phyloP scores from a whole-genome alignment of 192 early-diverging fungal species.

The Blastocladiella britannica region DNA sequence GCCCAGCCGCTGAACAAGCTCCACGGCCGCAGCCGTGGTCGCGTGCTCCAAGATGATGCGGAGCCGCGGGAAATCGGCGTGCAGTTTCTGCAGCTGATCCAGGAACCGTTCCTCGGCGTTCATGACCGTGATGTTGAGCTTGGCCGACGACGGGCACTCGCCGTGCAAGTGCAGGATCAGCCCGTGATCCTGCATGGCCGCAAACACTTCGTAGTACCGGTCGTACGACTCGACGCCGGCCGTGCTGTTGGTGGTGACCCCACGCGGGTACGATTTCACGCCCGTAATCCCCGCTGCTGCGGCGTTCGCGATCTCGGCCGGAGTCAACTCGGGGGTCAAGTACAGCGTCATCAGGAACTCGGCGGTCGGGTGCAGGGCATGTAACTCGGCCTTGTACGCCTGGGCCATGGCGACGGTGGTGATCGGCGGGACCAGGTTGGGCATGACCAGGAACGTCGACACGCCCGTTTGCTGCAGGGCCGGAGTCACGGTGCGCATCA shows the following conservation, averaged over 20 bases:
- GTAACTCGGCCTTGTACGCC: slow-evolving; percentile 56
- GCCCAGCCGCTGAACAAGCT: slow-evolving; percentile 73
- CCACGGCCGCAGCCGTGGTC: slow-evolving; percentile 80
- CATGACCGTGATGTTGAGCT: slow-evolving; percentile 73
- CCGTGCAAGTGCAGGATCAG: slow-evolving; percentile 93
- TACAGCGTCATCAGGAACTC: slow-evolving; percentile 88
- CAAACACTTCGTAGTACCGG: slow-evolving; percentile 76
- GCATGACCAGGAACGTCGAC: slow-evolving; percentile 81
- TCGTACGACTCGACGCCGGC: slow-evolving; percentile 75
- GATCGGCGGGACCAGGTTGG: slow-evolving; percentile 82
- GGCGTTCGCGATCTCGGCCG: slow-evolving; percentile 72
- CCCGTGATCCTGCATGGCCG: slow-evolving; percentile 80
- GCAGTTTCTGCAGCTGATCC: slow-evolving; percentile 60
- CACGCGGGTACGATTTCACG: slow-evolving; percentile 83
- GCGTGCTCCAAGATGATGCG: slow-evolving; percentile 95
- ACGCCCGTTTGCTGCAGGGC: slow-evolving; percentile 58
- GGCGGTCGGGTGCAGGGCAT: slow-evolving; percentile 61
- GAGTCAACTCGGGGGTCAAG: slow-evolving; percentile 64
- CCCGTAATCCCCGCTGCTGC: slow-evolving; percentile 57
- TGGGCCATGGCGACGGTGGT: slow-evolving; percentile 69
- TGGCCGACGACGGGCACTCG: slow-evolving; percentile 69
- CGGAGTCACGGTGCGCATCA: slow-evolving; percentile 81
- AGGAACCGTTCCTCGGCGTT: slow-evolving; percentile 92
- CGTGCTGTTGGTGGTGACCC: slow-evolving; percentile 95
- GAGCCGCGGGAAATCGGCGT: slow-evolving; percentile 73